phyloP scores from a whole-genome alignment of 192 early-diverging fungal species.

The Obelidium mucronatum region DNA sequence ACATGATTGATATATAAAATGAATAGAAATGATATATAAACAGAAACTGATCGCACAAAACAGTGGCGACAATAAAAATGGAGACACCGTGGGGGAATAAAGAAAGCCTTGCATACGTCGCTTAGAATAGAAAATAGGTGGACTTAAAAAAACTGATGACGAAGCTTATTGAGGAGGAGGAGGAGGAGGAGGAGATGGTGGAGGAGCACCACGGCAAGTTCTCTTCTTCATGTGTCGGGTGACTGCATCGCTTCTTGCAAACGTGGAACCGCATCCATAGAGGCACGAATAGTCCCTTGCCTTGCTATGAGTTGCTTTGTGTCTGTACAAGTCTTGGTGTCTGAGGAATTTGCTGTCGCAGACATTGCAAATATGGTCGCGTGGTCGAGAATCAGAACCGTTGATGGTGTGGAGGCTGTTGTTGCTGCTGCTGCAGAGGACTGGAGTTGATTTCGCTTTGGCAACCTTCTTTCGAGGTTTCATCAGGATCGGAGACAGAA shows the following conservation, averaged over 20 bases:
- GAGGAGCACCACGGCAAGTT: not conserved
- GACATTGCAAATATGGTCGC: not conserved
- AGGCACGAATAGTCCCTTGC: conserved; percentile 4
- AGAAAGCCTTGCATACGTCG: too few relatives aligned
- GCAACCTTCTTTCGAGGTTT: not conserved
- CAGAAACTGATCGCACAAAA: too few relatives aligned
- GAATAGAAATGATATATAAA: too few relatives aligned
- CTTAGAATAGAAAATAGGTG: not conserved
- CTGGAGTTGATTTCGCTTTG: not conserved
- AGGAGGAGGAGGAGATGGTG: too few relatives aligned
- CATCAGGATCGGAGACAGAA: conserved; percentile 1
- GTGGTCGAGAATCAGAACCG: not conserved
- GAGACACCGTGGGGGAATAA: not conserved
- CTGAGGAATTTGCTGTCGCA: conserved; percentile 16
- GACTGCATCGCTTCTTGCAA: conserved; percentile 22
- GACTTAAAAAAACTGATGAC: not conserved
- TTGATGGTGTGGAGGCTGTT: too few relatives aligned
- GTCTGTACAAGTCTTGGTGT: not conserved
- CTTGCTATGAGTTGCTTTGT: not conserved
- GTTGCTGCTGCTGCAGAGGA: too few relatives aligned
- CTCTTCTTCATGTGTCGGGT: not conserved
- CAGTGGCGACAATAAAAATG: not conserved
- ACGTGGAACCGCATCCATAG: not conserved
- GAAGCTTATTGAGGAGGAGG: not conserved
- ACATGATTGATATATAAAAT: too few relatives aligned